Evolutionary conservation across 345 rosid species (phyloP).

Genomic region (Angophora floribunda): DNA sequence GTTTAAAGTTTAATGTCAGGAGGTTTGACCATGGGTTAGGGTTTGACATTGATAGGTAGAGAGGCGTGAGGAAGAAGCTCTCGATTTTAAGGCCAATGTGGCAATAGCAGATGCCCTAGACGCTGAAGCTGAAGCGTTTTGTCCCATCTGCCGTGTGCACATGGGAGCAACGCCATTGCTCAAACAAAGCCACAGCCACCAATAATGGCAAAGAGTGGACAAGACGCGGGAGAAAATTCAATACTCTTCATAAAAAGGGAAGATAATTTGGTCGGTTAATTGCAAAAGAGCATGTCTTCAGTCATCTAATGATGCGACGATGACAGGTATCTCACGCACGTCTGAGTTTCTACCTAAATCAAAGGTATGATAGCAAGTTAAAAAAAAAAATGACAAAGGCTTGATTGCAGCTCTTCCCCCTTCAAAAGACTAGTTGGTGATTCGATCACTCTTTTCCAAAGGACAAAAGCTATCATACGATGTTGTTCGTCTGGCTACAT

Average conservation of each 20-base stretch:
- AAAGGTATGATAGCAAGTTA: not conserved
- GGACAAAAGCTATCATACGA: not conserved
- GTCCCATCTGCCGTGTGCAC: too few species aligned
- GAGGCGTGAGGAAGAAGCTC: not conserved
- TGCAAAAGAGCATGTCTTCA: not conserved
- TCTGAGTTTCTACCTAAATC: not conserved
- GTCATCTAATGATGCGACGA: not conserved
- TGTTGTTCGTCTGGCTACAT: too few species aligned
- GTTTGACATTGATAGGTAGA: too few species aligned
- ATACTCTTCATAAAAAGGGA: too few species aligned
- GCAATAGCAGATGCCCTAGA: too few species aligned
- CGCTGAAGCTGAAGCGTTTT: too few species aligned
- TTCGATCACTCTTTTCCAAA: not conserved
- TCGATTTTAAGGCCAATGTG: not conserved
- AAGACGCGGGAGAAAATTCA: too few species aligned
- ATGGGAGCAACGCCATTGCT: not conserved
- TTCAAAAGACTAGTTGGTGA: fast-evolving
- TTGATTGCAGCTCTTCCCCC: not conserved
- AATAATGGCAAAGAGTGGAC: not conserved
- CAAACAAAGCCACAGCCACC: not conserved
- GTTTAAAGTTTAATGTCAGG: not conserved
- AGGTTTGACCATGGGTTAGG: not conserved
- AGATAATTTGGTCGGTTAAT: fast-evolving
- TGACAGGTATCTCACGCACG: not conserved
- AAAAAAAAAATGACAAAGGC: not conserved